Evolutionary conservation across 129 eudicot genomes (phyloP).

Genomic region (Lactuca saligna): DNA sequence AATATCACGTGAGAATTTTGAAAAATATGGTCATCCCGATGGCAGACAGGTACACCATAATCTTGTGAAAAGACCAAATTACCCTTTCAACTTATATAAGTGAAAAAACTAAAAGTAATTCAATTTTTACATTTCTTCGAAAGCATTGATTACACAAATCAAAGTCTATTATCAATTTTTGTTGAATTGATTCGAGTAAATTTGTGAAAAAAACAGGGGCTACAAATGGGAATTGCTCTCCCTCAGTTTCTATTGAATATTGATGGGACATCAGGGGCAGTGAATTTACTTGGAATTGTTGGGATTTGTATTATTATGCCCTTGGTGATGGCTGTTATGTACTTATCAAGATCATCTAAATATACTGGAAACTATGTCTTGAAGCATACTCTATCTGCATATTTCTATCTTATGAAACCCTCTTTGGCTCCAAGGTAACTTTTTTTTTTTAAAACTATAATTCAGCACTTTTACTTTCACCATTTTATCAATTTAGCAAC

Average conservation of each 20-base stretch:
- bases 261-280: constrained; percentile 92
- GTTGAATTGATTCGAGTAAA: neutral
- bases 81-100: too few relatives aligned
- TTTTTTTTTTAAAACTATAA: too few relatives aligned
- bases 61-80: too few relatives aligned
- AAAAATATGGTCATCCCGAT: constrained; percentile 98
- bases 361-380: constrained; percentile 95
- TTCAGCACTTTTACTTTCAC: neutral
- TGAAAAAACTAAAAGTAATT: too few relatives aligned
- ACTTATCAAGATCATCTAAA: constrained; percentile 81
- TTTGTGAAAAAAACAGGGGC: constrained; percentile 51
- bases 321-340: constrained; percentile 79
- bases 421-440: constrained; percentile 96
- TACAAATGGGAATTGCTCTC: constrained; percentile 98
- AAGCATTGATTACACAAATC: too few relatives aligned
- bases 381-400: constrained; percentile 86
- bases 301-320: constrained; percentile 88
- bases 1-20: constrained; percentile 83
- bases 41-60: constrained; percentile 76
- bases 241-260: constrained; percentile 82
- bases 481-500: neutral
- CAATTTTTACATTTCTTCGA: too few relatives aligned
- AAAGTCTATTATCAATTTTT: too few relatives aligned
- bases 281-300: constrained; percentile 86
- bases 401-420: constrained; percentile 89